Evolutionary conservation across 345 rosid species (phyloP).

Genomic region (Corchorus capsularis): DNA sequence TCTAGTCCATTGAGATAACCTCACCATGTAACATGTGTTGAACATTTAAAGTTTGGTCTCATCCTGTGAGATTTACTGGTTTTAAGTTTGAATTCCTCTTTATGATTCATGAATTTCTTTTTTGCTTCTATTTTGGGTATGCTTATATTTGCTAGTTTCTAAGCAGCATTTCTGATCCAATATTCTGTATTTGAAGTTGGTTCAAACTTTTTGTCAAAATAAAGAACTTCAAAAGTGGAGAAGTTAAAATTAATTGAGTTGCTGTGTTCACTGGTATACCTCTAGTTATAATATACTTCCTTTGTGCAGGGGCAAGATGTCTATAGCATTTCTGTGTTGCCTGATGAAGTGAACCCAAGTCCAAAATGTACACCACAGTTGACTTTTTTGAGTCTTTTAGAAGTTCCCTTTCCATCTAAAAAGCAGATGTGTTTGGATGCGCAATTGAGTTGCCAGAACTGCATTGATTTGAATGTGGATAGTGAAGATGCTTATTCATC

Average conservation of each 20-base stretch:
- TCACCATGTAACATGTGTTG: no score
- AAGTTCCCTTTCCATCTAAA: constrained; percentile 56
- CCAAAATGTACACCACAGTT: constrained; percentile 45
- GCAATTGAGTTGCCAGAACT: constrained; percentile 55
- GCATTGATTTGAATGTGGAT: constrained; percentile 58
- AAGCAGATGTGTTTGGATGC: constrained; percentile 51
- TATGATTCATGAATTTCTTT: not conserved
- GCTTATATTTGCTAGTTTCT: not conserved
- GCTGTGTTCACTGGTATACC: not conserved
- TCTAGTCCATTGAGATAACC: no score
- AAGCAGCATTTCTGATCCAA: not conserved
- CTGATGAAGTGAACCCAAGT: constrained; percentile 52
- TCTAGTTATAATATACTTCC: constrained; percentile 6
- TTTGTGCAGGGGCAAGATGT: constrained; percentile 60
- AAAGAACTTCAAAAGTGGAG: not conserved
- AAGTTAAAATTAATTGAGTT: not conserved
- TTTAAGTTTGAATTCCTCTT: no score
- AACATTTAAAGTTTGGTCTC: no score
- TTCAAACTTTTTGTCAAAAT: not conserved
- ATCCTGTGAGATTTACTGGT: no score
- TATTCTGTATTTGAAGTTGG: not conserved
- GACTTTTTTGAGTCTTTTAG: constrained; percentile 64
- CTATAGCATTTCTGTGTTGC: constrained; percentile 63
- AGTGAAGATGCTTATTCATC: constrained; percentile 58
- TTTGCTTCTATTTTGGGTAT: constrained; percentile 7